Evolutionary conservation across 148 eudicot species (phyloP).

Genomic region (Pharnaceum exiguum): DNA sequence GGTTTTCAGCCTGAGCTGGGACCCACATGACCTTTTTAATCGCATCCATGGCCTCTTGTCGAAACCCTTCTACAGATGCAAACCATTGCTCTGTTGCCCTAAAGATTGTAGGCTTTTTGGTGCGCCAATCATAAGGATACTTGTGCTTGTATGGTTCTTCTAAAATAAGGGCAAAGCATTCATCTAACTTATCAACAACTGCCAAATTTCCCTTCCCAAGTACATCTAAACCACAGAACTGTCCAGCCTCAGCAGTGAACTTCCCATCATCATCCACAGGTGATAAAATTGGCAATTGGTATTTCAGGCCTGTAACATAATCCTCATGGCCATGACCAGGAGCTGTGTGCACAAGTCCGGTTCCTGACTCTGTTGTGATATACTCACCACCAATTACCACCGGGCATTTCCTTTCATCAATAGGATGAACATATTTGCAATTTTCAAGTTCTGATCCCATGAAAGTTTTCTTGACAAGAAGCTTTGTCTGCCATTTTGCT

Average conservation of each 20-base stretch:
- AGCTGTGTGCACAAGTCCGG: constrained; percentile 98
- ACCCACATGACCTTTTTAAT: constrained; percentile 76
- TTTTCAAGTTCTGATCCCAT: constrained; percentile 79
- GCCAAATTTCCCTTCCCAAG: constrained; percentile 85
- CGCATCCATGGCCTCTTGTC: constrained; percentile 74
- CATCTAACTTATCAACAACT: constrained; percentile 74
- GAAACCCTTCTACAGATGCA: constrained; percentile 98
- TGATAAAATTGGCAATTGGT: constrained; percentile 72
- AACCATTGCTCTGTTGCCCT: constrained; percentile 99
- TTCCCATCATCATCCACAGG: constrained; percentile 97
- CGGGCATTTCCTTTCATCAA: constrained; percentile 73
- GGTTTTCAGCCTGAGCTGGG: constrained; percentile 90
- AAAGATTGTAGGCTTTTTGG: constrained; percentile 95
- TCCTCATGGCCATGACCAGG: constrained; percentile 99
- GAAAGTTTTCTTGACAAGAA: constrained; percentile 55
- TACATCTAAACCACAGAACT: constrained; percentile 78
- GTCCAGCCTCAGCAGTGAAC: constrained; percentile 92
- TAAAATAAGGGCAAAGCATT: constrained; percentile 59
- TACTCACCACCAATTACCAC: constrained; percentile 95
- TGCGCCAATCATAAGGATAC: constrained; percentile 99
- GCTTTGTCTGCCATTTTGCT: constrained; percentile 83
- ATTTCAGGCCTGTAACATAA: constrained; percentile 86
- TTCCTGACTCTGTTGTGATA: constrained; percentile 99
- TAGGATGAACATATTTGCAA: constrained; percentile 84
- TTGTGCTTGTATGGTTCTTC: constrained; percentile 93